These are phyloP conservation scores for Bremia lactucae DNA, from an alignment of 352 stramenopile species.

Conservation along the genomic window DNA sequence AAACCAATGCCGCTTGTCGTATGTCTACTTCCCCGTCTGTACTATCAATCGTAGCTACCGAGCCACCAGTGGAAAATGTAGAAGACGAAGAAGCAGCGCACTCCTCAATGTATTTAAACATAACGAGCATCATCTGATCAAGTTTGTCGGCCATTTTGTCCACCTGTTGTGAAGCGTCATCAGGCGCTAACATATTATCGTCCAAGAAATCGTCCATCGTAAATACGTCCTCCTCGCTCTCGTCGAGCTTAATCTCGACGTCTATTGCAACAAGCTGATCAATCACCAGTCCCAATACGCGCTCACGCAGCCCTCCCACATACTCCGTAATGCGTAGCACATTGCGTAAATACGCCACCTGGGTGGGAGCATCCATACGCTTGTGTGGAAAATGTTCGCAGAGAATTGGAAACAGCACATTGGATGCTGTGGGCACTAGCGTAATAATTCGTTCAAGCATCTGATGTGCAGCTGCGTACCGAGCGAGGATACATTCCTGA, in stretches of 20 bases:
- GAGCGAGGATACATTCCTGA: constrained; percentile 41
- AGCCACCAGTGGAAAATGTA: neutral
- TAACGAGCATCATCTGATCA: constrained; percentile 81
- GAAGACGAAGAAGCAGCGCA: constrained; percentile 4
- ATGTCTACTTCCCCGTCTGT: constrained; percentile 24
- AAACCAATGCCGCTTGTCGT: constrained; percentile 47
- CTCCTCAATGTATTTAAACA: constrained; percentile 79
- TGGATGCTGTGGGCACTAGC: constrained; percentile 63
- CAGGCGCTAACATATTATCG: constrained; percentile 56
- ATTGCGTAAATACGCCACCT: constrained; percentile 66
- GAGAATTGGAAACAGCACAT: constrained; percentile 66
- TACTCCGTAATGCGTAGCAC: constrained; percentile 60
- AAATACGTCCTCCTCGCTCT: constrained; percentile 77
- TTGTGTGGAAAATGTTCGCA: constrained; percentile 80
- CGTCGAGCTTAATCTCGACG: constrained; percentile 84
- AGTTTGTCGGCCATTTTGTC: constrained; percentile 85
- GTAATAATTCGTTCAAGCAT: constrained; percentile 55
- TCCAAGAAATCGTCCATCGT: constrained; percentile 77
- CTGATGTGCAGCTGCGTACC: constrained; percentile 50
- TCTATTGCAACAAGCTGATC: constrained; percentile 81
- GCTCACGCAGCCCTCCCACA: constrained; percentile 58
- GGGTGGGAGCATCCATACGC: constrained; percentile 48
- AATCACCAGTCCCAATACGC: constrained; percentile 74
- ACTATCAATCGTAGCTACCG: neutral
- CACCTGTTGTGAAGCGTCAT: constrained; percentile 29